phyloP scores from a whole-genome alignment of 1,139 yeast species.

The Suzukiozyma palmioleophila region DNA sequence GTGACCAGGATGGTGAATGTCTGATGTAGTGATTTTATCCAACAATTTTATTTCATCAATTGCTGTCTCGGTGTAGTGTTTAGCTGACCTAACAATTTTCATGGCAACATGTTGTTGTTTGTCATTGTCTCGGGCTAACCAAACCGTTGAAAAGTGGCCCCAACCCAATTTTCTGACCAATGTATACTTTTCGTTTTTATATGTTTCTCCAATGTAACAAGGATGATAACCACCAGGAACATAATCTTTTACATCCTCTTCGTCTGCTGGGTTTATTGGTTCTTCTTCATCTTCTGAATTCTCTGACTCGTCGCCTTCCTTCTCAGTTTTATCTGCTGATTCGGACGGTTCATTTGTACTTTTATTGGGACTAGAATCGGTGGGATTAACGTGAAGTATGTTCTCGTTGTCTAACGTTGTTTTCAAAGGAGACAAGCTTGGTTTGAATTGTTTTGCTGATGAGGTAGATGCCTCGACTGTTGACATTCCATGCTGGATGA shows the following conservation, averaged over 20 bases:
- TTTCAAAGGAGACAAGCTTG: conserved; percentile 33
- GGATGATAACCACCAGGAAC: conserved; percentile 87
- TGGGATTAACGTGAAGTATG: neutral
- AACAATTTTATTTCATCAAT: conserved; percentile 75
- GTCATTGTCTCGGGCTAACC: conserved; percentile 52
- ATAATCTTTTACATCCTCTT: conserved; percentile 69
- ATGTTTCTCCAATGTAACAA: conserved; percentile 69
- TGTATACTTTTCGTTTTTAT: conserved; percentile 56
- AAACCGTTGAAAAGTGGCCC: conserved; percentile 51
- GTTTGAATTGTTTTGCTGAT: conserved; percentile 26
- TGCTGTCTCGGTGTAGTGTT: conserved; percentile 79
- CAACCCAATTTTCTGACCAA: conserved; percentile 67
- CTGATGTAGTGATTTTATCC: conserved; percentile 40
- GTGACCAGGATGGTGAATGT: conserved; percentile 60
- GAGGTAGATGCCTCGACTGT: conserved; percentile 25
- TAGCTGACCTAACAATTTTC: conserved; percentile 76
- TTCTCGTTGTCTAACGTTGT: conserved; percentile 25
- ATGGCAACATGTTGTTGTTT: conserved; percentile 69
- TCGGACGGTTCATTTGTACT: neutral
- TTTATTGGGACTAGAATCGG: neutral
- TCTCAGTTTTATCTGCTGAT: conserved; percentile 3
- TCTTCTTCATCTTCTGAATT: conserved; percentile 24
- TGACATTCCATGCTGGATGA: conserved; percentile 23
- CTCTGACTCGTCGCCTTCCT: conserved; percentile 6
- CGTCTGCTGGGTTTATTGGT: conserved; percentile 46